Evolutionary conservation across 768 basidiomycete genomes (phyloP).

Genomic region (Rhizopogon salebrosus): DNA sequence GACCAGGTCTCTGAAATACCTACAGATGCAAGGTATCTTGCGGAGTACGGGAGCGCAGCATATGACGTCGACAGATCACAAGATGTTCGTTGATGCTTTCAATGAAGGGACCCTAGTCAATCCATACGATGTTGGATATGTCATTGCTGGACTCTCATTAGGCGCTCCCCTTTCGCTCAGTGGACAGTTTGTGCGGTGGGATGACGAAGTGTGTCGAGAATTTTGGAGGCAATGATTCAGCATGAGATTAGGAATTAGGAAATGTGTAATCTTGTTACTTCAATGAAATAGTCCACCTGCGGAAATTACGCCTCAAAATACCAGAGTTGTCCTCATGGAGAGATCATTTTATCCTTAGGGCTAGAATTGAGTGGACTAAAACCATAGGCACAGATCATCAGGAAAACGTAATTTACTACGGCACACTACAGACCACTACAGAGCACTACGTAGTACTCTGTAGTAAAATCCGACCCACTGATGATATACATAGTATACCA

Average conservation of each 20-base stretch:
- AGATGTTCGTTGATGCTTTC: conserved; percentile 53
- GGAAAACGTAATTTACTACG: no score
- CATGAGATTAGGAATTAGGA: not conserved
- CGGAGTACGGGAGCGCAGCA: conserved; percentile 43
- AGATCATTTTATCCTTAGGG: no score
- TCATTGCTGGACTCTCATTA: conserved; percentile 75
- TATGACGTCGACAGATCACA: conserved; percentile 54
- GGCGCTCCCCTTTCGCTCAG: conserved; percentile 54
- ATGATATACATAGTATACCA: no score
- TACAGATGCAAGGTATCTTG: conserved; percentile 66
- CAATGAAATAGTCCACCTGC: no score
- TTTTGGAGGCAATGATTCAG: conserved; percentile 35
- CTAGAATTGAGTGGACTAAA: no score
- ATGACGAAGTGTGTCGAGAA: conserved; percentile 59
- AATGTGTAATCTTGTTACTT: not conserved
- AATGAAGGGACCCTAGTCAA: conserved; percentile 66
- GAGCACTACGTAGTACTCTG: no score
- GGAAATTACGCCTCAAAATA: no score
- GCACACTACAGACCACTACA: no score
- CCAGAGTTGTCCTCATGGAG: no score
- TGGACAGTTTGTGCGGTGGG: conserved; percentile 81
- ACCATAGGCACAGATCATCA: no score
- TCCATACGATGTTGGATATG: conserved; percentile 70
- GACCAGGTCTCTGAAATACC: not conserved
- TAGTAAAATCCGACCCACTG: no score